A percentile compares a stretch with the other conserved stretches of the same genome.
These are phyloP conservation scores for Articulospora tetracladia DNA, from an alignment of 495 filamentous ascomycete species.

Conservation along the genomic window DNA sequence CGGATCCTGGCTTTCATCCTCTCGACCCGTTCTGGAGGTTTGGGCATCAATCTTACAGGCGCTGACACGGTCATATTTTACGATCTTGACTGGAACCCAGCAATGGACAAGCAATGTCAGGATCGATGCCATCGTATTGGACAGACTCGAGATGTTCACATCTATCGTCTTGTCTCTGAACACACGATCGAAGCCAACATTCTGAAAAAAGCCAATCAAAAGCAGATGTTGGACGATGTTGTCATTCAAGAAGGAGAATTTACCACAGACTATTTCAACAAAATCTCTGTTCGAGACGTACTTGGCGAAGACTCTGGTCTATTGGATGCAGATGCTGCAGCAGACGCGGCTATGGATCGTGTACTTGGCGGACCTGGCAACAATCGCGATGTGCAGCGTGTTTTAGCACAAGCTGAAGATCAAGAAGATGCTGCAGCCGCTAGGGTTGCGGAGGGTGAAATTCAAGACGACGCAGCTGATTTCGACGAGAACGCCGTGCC, in stretches of 20 bases:
- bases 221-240: constrained; percentile 95
- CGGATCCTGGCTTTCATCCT: constrained; percentile 94
- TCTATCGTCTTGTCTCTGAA: constrained; percentile 95
- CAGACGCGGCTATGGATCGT: constrained; percentile 80
- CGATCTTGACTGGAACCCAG: constrained; percentile 98
- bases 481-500: constrained; percentile 71
- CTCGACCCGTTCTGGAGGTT: constrained; percentile 87
- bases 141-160: constrained; percentile 96
- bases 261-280: constrained; percentile 95
- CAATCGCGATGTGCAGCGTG: constrained; percentile 46
- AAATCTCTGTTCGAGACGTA: constrained; percentile 67
- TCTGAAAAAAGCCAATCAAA: constrained; percentile 91
- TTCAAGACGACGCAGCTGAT: constrained; percentile 82
- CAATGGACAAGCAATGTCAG: constrained; percentile 99
- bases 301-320: constrained; percentile 48
- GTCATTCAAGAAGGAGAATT: constrained; percentile 99
- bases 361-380: constrained; percentile 63
- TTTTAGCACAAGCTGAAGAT: constrained; percentile 87
- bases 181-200: constrained; percentile 99
- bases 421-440: constrained; percentile 87
- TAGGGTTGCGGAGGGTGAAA: constrained; percentile 81
- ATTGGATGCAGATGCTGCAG: constrained; percentile 58
- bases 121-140: constrained; percentile 97
- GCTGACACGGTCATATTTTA: constrained; percentile 99
- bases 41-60: constrained; percentile 95